Conservation (phyloP, 306 rosid species). For the Sophora flavescens region DNA sequence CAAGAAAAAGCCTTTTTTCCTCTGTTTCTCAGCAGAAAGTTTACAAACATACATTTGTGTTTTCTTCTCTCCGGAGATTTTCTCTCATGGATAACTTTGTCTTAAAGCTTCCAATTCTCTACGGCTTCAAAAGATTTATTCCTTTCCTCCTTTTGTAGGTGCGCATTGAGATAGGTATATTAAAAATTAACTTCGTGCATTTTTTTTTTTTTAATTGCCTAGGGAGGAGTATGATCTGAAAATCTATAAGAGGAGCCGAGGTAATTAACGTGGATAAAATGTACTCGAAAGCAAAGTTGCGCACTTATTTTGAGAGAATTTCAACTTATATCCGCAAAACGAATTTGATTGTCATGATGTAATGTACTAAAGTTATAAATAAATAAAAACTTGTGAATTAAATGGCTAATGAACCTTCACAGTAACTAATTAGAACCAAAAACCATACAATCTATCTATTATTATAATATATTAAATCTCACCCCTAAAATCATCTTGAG, state of each 20-base stretch:
- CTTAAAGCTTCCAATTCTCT: slow-evolving; percentile 53
- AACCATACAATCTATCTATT: not conserved
- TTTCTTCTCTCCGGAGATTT: slow-evolving; percentile 46
- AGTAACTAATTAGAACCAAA: not conserved
- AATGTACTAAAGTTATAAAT: too few relatives aligned
- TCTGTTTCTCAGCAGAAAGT: slow-evolving; percentile 46
- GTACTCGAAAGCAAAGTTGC: not conserved
- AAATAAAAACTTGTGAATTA: too few relatives aligned
- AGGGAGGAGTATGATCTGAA: too few relatives aligned
- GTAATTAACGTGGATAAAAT: not conserved
- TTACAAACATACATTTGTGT: slow-evolving; percentile 35
- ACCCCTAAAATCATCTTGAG: too few relatives aligned
- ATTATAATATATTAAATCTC: too few relatives aligned
- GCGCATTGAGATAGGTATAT: slow-evolving; percentile 20
- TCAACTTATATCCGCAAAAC: too few relatives aligned
- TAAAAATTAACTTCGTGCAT: not conserved
- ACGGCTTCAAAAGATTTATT: slow-evolving; percentile 51
- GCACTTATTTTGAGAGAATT: too few relatives aligned
- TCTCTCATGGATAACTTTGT: slow-evolving; percentile 54
- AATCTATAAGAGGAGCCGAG: not conserved
- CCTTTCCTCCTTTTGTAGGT: slow-evolving; percentile 55
- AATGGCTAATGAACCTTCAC: not conserved
- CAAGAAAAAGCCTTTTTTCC: slow-evolving; percentile 37
- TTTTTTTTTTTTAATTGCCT: too few relatives aligned
- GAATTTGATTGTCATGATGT: too few relatives aligned